Evolutionary conservation across 1,284 basidiomycete genomes (phyloP).

Genomic region (Apiotrichum sp.): DNA sequence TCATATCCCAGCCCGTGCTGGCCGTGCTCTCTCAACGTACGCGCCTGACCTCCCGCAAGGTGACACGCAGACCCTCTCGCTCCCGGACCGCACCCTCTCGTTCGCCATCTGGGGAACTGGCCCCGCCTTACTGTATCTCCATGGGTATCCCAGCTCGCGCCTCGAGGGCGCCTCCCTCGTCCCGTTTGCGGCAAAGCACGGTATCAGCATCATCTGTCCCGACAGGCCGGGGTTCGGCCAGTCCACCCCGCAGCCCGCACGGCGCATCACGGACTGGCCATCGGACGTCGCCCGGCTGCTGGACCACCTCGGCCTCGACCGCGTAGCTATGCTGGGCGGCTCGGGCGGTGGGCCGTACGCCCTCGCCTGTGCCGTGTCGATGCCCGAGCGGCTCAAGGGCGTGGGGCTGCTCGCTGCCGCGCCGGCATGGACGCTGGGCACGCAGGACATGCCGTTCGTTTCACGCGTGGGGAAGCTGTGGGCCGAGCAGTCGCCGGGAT

Average conservation of each 20-base stretch:
- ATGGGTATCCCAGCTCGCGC: conserved; percentile 14
- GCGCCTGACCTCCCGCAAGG: too few species aligned
- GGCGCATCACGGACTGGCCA: background rate
- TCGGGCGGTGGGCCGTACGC: conserved; percentile 14
- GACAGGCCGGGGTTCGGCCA: conserved; percentile 16
- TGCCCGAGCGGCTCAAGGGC: background rate
- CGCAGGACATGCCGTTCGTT: too few species aligned
- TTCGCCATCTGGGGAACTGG: conserved; percentile 7
- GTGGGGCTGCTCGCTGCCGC: conserved; percentile 11
- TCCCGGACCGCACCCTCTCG: conserved; percentile 5
- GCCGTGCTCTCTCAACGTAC: too few species aligned
- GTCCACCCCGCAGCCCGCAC: background rate
- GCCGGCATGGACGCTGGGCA: conserved; percentile 6
- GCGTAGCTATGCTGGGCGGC: conserved; percentile 5
- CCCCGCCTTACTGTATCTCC: conserved; percentile 8
- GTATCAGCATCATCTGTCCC: conserved; percentile 5
- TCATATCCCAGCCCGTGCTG: too few species aligned
- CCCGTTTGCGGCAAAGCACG: background rate
- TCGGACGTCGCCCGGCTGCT: conserved; percentile 4
- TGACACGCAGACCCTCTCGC: conserved; percentile 2
- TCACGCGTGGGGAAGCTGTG: too few species aligned
- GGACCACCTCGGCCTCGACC: conserved; percentile 1
- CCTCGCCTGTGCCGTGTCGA: conserved; percentile 4
- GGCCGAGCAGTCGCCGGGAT: too few species aligned
- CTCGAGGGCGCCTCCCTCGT: conserved; percentile 3